Percentiles rank a stretch among this genome's conserved stretches.
Evolutionary conservation across 345 rosid species (phyloP).

Genomic region (Turritis glabra): DNA sequence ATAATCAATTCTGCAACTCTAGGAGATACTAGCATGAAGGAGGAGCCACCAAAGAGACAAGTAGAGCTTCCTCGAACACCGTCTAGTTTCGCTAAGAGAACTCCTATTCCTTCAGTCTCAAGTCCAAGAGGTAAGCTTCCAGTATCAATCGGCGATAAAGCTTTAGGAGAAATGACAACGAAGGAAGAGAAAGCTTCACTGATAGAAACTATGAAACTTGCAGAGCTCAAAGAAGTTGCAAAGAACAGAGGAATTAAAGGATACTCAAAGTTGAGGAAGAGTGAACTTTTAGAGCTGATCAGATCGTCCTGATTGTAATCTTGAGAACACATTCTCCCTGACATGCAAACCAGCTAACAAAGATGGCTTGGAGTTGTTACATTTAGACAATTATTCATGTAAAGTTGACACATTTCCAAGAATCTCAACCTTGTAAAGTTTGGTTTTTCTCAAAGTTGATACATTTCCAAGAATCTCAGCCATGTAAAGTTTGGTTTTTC

Average conservation of each 20-base stretch:
- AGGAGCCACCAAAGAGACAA: conserved; percentile 11
- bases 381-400: not conserved
- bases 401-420: not conserved
- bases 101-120: conserved; percentile 44
- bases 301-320: conserved; percentile 32
- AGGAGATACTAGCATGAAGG: conserved; percentile 18
- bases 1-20: not conserved
- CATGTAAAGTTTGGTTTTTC: not conserved
- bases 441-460: not conserved
- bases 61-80: conserved; percentile 36
- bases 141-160: conserved; percentile 14
- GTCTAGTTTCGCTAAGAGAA: conserved; percentile 48
- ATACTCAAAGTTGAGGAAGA: conserved; percentile 65
- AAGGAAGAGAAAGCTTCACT: conserved; percentile 21
- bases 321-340: not conserved
- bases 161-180: conserved; percentile 6
- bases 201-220: conserved; percentile 60
- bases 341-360: not conserved
- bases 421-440: not conserved
- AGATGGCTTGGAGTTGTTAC: not conserved
- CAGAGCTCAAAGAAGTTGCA: conserved; percentile 66
- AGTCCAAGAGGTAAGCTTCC: conserved; percentile 29
- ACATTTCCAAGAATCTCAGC: not conserved
- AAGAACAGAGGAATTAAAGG: conserved; percentile 64
- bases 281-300: conserved; percentile 51